phyloP scores from a whole-genome alignment of 2,329 filamentous ascomycete species.

The Paecilomyces sp. region DNA sequence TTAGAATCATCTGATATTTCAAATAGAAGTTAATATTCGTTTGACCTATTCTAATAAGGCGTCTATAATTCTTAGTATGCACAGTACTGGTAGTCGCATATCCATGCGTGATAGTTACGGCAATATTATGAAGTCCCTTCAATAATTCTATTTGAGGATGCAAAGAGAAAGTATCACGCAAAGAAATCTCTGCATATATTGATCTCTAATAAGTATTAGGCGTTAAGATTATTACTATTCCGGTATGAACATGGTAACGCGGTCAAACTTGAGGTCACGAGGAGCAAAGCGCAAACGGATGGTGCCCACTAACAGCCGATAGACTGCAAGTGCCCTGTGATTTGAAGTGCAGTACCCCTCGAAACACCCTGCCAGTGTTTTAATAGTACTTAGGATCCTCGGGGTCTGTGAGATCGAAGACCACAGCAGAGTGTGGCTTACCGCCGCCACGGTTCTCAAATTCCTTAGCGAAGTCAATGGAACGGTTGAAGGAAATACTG shows the following conservation, averaged over 20 bases:
- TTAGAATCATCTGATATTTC: neutral
- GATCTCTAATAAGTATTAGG: neutral
- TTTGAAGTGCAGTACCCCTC: neutral
- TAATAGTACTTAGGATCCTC: constrained; percentile 36
- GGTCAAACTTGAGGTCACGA: neutral
- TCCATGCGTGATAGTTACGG: neutral
- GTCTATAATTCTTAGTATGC: neutral
- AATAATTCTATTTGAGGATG: neutral
- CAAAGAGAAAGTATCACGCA: neutral
- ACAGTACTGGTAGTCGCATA: neutral
- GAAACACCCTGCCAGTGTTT: neutral
- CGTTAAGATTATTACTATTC: neutral
- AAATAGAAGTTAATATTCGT: neutral
- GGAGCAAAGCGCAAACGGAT: neutral
- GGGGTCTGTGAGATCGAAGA: constrained; percentile 52
- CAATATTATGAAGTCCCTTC: neutral
- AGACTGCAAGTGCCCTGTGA: neutral
- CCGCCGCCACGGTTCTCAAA: constrained; percentile 52
- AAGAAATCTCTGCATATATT: neutral
- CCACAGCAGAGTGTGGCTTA: constrained; percentile 49
- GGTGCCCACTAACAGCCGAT: neutral
- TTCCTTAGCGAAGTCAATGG: constrained; percentile 49
- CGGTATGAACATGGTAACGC: neutral
- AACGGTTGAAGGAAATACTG: constrained; percentile 52
- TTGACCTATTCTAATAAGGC: neutral